These are phyloP conservation scores for Fusarium chaquense DNA, from an alignment of 2,329 filamentous ascomycete genomes.

Conservation along the genomic window DNA sequence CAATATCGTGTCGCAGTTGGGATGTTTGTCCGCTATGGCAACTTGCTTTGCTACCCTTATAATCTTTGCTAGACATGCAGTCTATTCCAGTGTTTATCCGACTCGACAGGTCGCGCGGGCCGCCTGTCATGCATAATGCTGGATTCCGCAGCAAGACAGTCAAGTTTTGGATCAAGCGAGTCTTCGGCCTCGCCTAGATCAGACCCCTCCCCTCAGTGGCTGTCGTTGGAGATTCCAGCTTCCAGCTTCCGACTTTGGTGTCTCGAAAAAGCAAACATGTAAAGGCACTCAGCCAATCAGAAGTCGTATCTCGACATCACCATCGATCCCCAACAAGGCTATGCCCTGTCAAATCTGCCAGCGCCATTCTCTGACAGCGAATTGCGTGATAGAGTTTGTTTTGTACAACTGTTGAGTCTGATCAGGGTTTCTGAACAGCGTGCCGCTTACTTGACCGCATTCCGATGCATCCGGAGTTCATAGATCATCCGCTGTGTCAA, in stretches of 20 bases:
- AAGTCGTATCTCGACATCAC: conserved; percentile 24
- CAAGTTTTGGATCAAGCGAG: conserved; percentile 4
- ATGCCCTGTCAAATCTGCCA: conserved; percentile 38
- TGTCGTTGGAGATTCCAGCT: conserved; percentile 39
- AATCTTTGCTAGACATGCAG: conserved; percentile 13
- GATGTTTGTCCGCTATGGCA: conserved; percentile 11
- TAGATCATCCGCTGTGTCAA: conserved; percentile 1
- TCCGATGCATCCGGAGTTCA: conserved; percentile 30
- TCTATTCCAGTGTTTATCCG: neutral
- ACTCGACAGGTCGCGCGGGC: conserved; percentile 6
- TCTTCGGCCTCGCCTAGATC: conserved; percentile 33
- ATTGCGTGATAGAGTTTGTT: conserved; percentile 25
- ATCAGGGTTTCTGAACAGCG: conserved; percentile 11
- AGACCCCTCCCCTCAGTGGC: conserved; percentile 17
- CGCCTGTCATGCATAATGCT: neutral
- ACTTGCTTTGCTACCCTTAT: conserved; percentile 24
- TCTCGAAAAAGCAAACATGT: conserved; percentile 46
- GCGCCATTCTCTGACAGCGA: conserved; percentile 32
- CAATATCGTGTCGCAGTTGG: conserved; percentile 25
- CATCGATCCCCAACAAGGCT: conserved; percentile 32
- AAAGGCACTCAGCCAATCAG: conserved; percentile 35
- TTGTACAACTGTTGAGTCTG: neutral
- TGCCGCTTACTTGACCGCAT: conserved; percentile 18
- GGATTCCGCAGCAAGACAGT: conserved; percentile 10
- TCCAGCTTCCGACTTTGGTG: conserved; percentile 34